phyloP scores from a whole-genome alignment of 163 green algal genomes.

The Volvox carteri region DNA sequence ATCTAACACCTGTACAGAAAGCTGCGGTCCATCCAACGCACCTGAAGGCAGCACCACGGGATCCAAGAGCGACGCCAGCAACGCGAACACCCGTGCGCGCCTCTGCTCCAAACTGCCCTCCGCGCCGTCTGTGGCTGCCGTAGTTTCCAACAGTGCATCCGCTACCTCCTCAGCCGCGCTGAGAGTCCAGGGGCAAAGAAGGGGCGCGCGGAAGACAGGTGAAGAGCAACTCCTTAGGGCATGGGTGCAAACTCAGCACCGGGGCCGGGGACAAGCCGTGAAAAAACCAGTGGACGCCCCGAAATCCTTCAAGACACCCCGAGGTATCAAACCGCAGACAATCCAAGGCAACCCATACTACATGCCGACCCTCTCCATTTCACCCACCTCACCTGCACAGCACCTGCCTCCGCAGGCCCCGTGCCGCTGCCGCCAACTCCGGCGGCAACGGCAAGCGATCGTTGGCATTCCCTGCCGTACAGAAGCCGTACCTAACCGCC shows the following conservation, averaged over 20 bases:
- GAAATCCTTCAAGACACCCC: no score
- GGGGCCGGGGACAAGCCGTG: no score
- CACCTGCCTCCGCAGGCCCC: neutral
- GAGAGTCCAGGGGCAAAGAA: neutral
- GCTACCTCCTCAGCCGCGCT: conserved; percentile 13
- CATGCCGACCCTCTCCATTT: neutral
- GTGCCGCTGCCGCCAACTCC: neutral
- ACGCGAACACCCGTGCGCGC: conserved; percentile 1
- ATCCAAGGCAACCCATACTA: no score
- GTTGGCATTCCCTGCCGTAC: conserved; percentile 18
- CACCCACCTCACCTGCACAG: conserved; percentile 35
- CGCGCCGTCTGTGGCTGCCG: neutral
- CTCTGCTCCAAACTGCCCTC: neutral
- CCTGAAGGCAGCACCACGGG: neutral
- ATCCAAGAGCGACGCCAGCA: conserved; percentile 20
- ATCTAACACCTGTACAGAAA: no score
- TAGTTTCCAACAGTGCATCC: neutral
- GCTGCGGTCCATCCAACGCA: neutral
- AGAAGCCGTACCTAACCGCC: conserved; percentile 49
- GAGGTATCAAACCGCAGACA: no score
- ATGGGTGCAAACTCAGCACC: no score
- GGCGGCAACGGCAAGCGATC: conserved; percentile 22
- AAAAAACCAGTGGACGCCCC: no score
- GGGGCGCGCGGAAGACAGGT: no score
- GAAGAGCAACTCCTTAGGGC: no score